Percentiles rank a stretch among this genome's conserved stretches.
Conservation (phyloP, 257 asterid genomes). For the Salvia miltiorrhiza region DNA sequence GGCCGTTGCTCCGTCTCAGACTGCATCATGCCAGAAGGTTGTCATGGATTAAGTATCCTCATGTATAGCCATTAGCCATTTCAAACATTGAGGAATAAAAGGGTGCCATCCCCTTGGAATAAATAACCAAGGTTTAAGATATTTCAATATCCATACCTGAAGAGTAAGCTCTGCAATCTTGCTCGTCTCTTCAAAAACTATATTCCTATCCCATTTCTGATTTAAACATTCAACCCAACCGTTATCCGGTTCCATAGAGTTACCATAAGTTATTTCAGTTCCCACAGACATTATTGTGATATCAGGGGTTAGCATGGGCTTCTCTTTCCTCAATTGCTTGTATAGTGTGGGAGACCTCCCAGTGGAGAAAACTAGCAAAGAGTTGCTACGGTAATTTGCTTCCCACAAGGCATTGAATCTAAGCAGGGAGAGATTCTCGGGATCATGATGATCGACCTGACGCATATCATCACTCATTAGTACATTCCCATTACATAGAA, state of each 20-base stretch:
- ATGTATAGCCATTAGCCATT: slow-evolving; percentile 10
- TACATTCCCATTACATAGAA: slow-evolving; percentile 6
- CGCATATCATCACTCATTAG: slow-evolving; percentile 20
- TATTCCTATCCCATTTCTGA: slow-evolving; percentile 87
- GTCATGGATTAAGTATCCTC: slow-evolving; percentile 34
- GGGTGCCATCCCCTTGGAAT: neutral
- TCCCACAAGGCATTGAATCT: slow-evolving; percentile 97
- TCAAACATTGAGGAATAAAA: slow-evolving; percentile 9
- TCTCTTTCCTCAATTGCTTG: slow-evolving; percentile 90
- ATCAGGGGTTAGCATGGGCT: slow-evolving; percentile 98
- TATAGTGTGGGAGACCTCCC: slow-evolving; percentile 94
- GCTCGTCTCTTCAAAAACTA: slow-evolving; percentile 72
- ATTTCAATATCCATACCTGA: slow-evolving; percentile 51
- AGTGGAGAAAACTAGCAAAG: slow-evolving; percentile 89
- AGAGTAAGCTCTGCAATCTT: slow-evolving; percentile 76
- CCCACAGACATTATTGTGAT: slow-evolving; percentile 94
- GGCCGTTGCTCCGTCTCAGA: slow-evolving; percentile 99
- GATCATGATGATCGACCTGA: slow-evolving; percentile 92
- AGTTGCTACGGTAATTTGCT: slow-evolving; percentile 67
- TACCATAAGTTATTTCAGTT: slow-evolving; percentile 95
- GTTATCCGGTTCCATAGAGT: slow-evolving; percentile 89
- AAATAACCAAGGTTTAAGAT: slow-evolving; percentile 5
- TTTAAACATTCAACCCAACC: slow-evolving; percentile 84
- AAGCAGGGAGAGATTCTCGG: slow-evolving; percentile 69
- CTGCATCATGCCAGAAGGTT: slow-evolving; percentile 45